Evolutionary conservation across 2,329 filamentous ascomycete genomes (phyloP), one percentile per base, ranked within the genome.

Genomic region (Aphanocladium album): DNA sequence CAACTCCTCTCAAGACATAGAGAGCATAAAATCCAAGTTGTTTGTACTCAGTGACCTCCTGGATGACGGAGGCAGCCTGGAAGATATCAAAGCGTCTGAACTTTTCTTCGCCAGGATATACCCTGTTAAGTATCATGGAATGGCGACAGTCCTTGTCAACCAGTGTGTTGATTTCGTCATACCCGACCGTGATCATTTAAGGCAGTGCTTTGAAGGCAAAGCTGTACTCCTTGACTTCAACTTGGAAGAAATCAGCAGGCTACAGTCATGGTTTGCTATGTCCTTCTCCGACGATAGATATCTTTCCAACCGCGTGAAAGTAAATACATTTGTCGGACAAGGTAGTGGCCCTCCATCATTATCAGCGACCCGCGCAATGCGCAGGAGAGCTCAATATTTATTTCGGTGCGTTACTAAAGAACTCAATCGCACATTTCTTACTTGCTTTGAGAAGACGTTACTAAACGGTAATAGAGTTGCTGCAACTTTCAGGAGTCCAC

Each of bases 161-260:
- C 65, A 60, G 0, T 47, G 51, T 3, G 61, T 63, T 0, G 62
- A 67, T 23, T 78, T 78, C 54, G 69, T 67, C 12, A 69, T 78
- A 1, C 57, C 67, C 2, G 76, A 78, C 54, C 71, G 72, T 25
- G 67, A 74, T 7, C n/a, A 43, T 0, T 57, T 76, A 2, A 57
- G 53, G 0, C 62, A 67, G 4, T 55, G 62, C 0, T 78, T 79
- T 49, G 23, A 53, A 0, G n/a, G 54, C 7, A 66, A 62, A 12
- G 68, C 70, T 3, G 74, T 70, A 52, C 61, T 73, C 2, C 65
- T 78, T 0, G 74, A 77, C 59, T 77, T 76, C 54, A 63, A 45
- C 0, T 55, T 76, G 1, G 66, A 74, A 11, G 72, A 78, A 1
- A 65, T 74, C 5, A 0, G 60, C 78, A 0, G 59, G 57, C 3